These are phyloP conservation scores for Mortierella hygrophila DNA, from an alignment of 192 early-diverging fungal genomes.

Conservation along the genomic window DNA sequence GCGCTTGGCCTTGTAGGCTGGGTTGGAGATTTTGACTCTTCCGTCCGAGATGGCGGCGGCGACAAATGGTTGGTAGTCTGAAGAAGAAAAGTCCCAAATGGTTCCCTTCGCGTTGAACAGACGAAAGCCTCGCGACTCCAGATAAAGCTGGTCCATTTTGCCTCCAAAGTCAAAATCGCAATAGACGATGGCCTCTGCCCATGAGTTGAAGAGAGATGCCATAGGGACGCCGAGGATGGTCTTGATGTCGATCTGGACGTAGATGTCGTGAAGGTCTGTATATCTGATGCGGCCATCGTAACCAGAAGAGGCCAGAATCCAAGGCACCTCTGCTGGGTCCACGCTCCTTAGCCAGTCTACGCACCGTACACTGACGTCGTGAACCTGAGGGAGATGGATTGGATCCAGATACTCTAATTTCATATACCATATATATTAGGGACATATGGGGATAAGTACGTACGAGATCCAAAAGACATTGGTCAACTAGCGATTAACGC, in stretches of 20 bases:
- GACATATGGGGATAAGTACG: background rate
- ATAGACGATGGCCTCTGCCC: conserved; percentile 39
- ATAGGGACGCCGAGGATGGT: conserved; percentile 32
- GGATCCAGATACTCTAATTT: conserved; percentile 44
- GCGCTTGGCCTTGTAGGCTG: conserved; percentile 38
- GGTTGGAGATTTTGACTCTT: conserved; percentile 30
- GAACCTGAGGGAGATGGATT: conserved; percentile 38
- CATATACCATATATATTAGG: background rate
- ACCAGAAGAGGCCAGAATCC: conserved; percentile 30
- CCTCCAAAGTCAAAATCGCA: conserved; percentile 39
- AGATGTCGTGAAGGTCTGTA: conserved; percentile 30
- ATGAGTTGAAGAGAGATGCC: conserved; percentile 22
- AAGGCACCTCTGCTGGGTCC: conserved; percentile 23
- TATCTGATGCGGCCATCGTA: conserved; percentile 46
- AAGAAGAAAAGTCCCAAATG: conserved; percentile 53
- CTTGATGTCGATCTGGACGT: conserved; percentile 33
- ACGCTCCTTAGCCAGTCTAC: conserved; percentile 37
- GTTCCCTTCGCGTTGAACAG: conserved; percentile 35
- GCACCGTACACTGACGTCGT: conserved; percentile 41
- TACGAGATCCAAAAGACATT: background rate
- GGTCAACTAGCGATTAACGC: background rate
- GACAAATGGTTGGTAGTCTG: conserved; percentile 40
- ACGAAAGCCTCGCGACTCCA: conserved; percentile 29
- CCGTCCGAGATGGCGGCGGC: conserved; percentile 48
- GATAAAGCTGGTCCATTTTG: conserved; percentile 43